Base-by-base conservation (phyloP, 495 filamentous ascomycete species). In the Letharia lupina region DNA sequence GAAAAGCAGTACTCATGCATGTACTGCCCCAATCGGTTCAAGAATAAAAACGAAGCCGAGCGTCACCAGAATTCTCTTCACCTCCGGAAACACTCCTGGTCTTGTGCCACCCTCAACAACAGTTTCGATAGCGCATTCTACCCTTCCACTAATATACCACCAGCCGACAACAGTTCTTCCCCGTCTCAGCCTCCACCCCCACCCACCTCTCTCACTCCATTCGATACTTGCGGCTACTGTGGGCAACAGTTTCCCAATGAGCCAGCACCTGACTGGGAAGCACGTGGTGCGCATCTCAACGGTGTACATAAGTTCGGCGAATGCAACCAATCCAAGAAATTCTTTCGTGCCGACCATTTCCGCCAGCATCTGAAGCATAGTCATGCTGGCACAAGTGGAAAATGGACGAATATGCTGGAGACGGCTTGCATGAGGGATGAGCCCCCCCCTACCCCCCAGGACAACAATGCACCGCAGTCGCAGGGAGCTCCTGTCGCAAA, bases 31-130 rank as follows among this genome's bases (percentile, higher is more conserved):
- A 98, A 98, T 75, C 85, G 93, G 31, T 98, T 98, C 82, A 98
- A 98, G 76, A 98, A 98, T 79, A 98, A 98, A 76, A 98, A 98
- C 68, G 94, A 98, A 78, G 94, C 94, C 9, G 94, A 98, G 75
- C 86, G 94, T 23, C 94, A 98, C 74, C 94, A 97, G 73, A 98
- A 98, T 68, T 96, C 91, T 3, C 86, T 98, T 20, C 94, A 98
- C 75, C 84, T 98, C 10, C 86, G 94, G 52, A 87, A 88, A n/a
- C 91, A 98, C 76, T 97, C 92, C 48, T 98, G 94, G 94, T 97
- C 93, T 2, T 98, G 94, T 75, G 91, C 91, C 16, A 90, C 91
- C 1, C 81, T 98, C n/a, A 80, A 85, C 12, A 77, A 79, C 39
- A 78, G 83, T 39, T 91, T 84, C 70, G 82, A 91, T 68, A 85